Conservation (phyloP, 495 filamentous ascomycete genomes). For the Rhizodiscina lignyota region DNA sequence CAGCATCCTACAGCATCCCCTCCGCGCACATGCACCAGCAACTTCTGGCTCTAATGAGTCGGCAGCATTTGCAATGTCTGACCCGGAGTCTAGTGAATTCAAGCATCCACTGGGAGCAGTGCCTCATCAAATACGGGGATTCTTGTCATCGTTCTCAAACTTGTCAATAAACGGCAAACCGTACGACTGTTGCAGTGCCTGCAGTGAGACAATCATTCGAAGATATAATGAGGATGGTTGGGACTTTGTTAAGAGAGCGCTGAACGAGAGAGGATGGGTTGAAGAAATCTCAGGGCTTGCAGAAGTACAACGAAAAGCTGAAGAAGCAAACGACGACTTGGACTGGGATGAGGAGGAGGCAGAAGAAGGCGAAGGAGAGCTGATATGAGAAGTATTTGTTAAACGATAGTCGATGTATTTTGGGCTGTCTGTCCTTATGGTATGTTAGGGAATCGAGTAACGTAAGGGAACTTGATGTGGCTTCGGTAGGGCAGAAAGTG, state of each 20-base stretch:
- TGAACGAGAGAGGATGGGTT: conserved; percentile 73
- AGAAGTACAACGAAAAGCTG: conserved; percentile 75
- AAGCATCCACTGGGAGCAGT: conserved; percentile 71
- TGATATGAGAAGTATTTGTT: conserved; percentile 15
- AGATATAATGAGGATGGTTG: conserved; percentile 63
- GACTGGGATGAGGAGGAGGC: conserved; percentile 41
- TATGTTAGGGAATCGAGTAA: no score
- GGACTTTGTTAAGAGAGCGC: conserved; percentile 74
- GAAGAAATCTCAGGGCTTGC: conserved; percentile 81
- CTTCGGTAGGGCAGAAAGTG: no score
- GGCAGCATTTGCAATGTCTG: conserved; percentile 3
- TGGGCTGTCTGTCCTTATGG: no score
- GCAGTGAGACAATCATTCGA: conserved; percentile 55
- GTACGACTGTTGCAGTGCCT: conserved; percentile 86
- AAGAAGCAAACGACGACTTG: conserved; percentile 42
- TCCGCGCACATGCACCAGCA: conserved; percentile 41
- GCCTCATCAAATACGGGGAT: conserved; percentile 87
- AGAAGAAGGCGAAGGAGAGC: conserved; percentile 21
- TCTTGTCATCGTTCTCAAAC: conserved; percentile 72
- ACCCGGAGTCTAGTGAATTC: conserved; percentile 15
- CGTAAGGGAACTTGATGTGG: no score
- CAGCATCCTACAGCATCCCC: conserved; percentile 73
- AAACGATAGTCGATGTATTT: no score
- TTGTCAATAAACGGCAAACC: conserved; percentile 63
- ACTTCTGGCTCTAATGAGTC: conserved; percentile 11